Evolutionary conservation across 169 alveolate species (phyloP).

Genomic region (Plasmodium vivax): DNA sequence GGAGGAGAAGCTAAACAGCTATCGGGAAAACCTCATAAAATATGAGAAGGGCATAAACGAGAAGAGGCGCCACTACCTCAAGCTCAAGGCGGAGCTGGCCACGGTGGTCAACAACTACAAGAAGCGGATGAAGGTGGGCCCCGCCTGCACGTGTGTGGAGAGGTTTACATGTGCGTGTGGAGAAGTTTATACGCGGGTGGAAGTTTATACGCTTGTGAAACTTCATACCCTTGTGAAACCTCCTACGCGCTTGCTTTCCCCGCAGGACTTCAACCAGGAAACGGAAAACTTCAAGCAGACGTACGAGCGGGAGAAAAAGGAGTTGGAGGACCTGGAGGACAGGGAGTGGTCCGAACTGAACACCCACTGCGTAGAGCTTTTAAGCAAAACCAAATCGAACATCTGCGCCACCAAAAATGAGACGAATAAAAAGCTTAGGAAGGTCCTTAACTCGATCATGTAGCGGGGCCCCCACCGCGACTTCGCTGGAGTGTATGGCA

Average conservation of each 20-base stretch:
- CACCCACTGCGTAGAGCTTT: slow-evolving; percentile 28
- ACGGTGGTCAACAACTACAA: slow-evolving; percentile 46
- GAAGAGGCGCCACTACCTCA: slow-evolving; percentile 36
- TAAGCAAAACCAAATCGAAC: slow-evolving; percentile 37
- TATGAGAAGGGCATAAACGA: slow-evolving; percentile 58
- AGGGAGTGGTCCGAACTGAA: slow-evolving; percentile 63
- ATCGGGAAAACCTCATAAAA: slow-evolving; percentile 23
- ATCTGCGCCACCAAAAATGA: slow-evolving; percentile 49
- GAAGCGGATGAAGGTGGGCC: slow-evolving; percentile 42
- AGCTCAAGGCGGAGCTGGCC: slow-evolving; percentile 33
- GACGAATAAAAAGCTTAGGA: slow-evolving; percentile 55
- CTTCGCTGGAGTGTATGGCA: background rate
- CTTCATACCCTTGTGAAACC: background rate
- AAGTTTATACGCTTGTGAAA: too few relatives aligned
- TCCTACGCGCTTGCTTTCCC: background rate
- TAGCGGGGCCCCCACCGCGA: background rate
- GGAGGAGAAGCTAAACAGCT: slow-evolving; percentile 36
- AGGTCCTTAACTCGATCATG: slow-evolving; percentile 38
- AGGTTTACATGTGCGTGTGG: background rate
- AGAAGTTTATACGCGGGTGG: background rate
- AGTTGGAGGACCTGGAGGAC: slow-evolving; percentile 54
- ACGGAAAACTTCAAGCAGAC: slow-evolving; percentile 36
- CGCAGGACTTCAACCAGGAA: slow-evolving; percentile 40
- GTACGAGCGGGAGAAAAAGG: slow-evolving; percentile 44
- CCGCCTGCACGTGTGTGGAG: background rate